Base-by-base conservation (phyloP, 2,329 filamentous ascomycete species). In the Monilinia fructigena region DNA sequence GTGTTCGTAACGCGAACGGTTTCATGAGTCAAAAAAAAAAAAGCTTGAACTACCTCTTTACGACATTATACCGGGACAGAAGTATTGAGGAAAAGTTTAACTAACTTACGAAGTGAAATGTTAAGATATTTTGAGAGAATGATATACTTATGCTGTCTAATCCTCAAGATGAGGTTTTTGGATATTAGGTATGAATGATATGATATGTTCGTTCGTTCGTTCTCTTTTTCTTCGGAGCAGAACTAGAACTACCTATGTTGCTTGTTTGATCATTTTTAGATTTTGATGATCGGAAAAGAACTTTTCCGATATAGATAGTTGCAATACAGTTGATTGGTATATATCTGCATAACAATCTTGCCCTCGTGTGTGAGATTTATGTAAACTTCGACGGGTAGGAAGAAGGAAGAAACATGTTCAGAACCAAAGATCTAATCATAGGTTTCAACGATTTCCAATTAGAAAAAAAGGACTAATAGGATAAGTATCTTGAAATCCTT, bases 1-100 rank as follows among this genome's bases (percentile, higher is more conserved):
- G 53, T 56, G 54, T 40, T 65, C 40, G 63, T 38, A 48, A 59
- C 54, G 40, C 12, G n/a, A n/a, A 42, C 26, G 47, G 63, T 65
- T 65, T 65, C 63, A 65, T 59, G n/a, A 48, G 53, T 42, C 20
- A 35, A 35, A 35, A 35, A 35, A 35, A 35, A 65, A 40, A n/a
- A 16, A 20, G 31, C 28, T 20, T 40, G 53, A 26, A 18, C 47
- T 48, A 40, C 42, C 20, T 59, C 42, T 53, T 48, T 38, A 58
- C 42, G 45, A 61, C 4, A 35, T 40, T 50, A 48, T 50, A 61
- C 58, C 58, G 58, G 48, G 45, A 60, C 45, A 61, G 16, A 8
- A 26, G 5, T 40, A 40, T 38, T 18, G 14, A 50, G 26, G 58
- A 61, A 61, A 26, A 61, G 8, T 20, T 50, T 16, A 7, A 63